Evolutionary conservation across 1,284 basidiomycete genomes (phyloP), one percentile per base, ranked within the genome.

Genomic region (Heterobasidion annosum): DNA sequence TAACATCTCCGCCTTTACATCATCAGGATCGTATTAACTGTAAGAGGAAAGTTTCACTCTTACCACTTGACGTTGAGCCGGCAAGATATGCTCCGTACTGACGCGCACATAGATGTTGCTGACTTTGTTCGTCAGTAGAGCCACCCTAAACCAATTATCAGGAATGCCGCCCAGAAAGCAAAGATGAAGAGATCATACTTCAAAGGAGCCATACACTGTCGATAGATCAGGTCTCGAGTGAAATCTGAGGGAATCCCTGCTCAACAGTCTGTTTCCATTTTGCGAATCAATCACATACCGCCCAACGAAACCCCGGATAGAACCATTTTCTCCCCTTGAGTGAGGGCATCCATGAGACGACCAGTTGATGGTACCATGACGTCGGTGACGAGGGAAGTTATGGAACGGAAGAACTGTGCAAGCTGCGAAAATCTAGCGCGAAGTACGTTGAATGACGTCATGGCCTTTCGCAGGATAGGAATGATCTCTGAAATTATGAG

Each of bases 361-460:
- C 7, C 37, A 32, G 46, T 53, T 15, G 33, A 35, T 16, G 47
- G 47, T 19, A 19, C 52, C 46, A 50, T 54, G 8, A 56, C 47
- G 10, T 43, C 48, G 16, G 44, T 45, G n/a, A 56, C 42, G 10
- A 56, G 52, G 19, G 33, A 54, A 19, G 46, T 53, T 19, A 56
- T 56, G 6, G 35, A 54, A 19, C 48, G 44, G 33, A 56, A 54
- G 48, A 56, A 56, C 42, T 56, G 52, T 8, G 46, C 48, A 15
- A 56, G 19, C 40, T 54, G 55, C 4, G 55, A 56, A 52, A 56
- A 53, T 13, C 51, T 43, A n/a, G 55, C 52, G 18, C 55, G 55
- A 25, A 56, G 55, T 9, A 52, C 35, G n/a, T 48, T 54, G 47
- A 56, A 56, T 13, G 52, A 53, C n/a, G 44, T 35, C 16, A 56